Base-by-base conservation (phyloP, 441 rosid species). In the Viola pubescens region DNA sequence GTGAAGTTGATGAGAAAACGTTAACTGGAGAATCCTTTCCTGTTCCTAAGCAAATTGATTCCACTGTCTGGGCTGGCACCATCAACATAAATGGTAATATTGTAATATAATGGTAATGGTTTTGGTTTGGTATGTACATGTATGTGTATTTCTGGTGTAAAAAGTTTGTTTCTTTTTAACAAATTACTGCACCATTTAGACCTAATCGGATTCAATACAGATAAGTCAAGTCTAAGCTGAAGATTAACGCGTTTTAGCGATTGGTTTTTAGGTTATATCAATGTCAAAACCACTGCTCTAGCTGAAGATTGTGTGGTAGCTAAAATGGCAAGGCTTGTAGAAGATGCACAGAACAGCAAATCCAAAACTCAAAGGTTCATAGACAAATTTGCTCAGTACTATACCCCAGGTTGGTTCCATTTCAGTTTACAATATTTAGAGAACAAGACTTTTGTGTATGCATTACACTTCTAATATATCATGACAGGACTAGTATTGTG, bases 1-100 rank as follows among this genome's bases (percentile, higher is more conserved):
- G 89, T 55, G 97, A 92, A 56, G 97, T 87, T 34, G 98, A 92
- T 52, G 98, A 92, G 77, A 92, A 81, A 69, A 78, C 94, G 1
- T 71, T 89, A 44, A 92, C 98, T 0, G 98, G 98, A 8, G 98
- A 89, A 69, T 80, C 98, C 3, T 85, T 79, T 65, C 97, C 98
- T 0, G 97, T 86, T 52, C 53, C 88, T 57, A 92, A 92, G 65
- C 79, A 79, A 19, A 70, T 58, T 48, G 92, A 86, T 64, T 86
- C 91, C 0, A 59, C 73, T 6, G 95, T 89, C 9, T 89, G 82
- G 94, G 96, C 98, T 47, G 97, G 97, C 73, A 89, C 96, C 60
- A 79, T 94, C 34, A 94, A 88, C 72, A 72, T 88, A 42, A 84
- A 89, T 66, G 98, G 97, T 89, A 60, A 3, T 16, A 16, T 16